A percentile compares a stretch with the other conserved stretches of the same genome.
Evolutionary conservation across 163 green algal genomes (phyloP).

Genomic region (Chlorella variabilis): DNA sequence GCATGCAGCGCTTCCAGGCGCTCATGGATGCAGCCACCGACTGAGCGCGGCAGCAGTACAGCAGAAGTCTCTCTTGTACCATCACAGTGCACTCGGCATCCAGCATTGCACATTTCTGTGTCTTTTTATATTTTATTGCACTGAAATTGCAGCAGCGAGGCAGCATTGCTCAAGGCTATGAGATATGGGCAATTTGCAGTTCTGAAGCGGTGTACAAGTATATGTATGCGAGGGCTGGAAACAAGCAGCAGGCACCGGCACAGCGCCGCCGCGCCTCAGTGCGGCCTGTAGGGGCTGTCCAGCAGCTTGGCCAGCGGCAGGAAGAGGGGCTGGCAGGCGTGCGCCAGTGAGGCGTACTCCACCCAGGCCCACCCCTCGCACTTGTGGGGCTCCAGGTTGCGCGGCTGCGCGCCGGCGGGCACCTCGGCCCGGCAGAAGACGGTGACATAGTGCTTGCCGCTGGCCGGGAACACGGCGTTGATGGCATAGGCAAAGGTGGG

Average conservation of each 20-base stretch:
- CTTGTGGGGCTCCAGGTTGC: constrained; percentile 70
- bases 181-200: too few species aligned
- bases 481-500: constrained; percentile 28
- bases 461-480: constrained; percentile 38
- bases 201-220: too few species aligned
- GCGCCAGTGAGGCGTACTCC: constrained; percentile 29
- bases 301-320: constrained; percentile 39
- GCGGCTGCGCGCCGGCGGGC: constrained; percentile 7
- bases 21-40: constrained; percentile 19
- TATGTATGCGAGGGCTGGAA: too few species aligned
- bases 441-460: constrained; percentile 57
- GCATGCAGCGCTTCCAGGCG: constrained; percentile 7
- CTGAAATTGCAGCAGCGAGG: too few species aligned
- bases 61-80: too few species aligned
- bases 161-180: too few species aligned
- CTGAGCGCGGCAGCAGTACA: too few species aligned
- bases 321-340: constrained; percentile 43
- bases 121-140: too few species aligned
- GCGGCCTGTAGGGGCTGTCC: constrained; percentile 22
- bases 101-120: too few species aligned
- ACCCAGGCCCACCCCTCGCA: constrained; percentile 71
- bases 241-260: too few species aligned
- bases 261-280: too few species aligned
- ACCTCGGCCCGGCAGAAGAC: constrained; percentile 53
- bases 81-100: too few species aligned